A percentile compares a stretch with the other conserved stretches of the same genome.
phyloP scores from a whole-genome alignment of 1,284 basidiomycete genomes.

The Taiwanofungus camphoratus region DNA sequence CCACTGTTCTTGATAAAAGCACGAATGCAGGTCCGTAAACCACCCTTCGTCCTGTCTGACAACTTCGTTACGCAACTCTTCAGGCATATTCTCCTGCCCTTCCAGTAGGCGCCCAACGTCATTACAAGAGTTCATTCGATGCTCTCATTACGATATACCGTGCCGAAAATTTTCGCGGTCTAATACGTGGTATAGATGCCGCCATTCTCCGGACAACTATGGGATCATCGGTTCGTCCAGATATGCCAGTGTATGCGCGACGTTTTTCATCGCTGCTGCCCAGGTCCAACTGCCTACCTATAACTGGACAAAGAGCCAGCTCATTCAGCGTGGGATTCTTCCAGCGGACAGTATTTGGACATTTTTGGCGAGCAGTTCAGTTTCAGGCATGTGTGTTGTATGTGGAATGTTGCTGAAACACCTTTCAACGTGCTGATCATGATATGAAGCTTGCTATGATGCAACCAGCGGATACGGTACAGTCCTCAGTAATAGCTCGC shows the following conservation, averaged over 20 bases:
- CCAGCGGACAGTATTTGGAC: slow-evolving; percentile 78
- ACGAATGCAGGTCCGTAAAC: slow-evolving; percentile 76
- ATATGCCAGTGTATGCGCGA: neutral
- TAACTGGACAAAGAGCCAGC: slow-evolving; percentile 82
- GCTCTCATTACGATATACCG: slow-evolving; percentile 78
- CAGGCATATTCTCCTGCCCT: slow-evolving; percentile 88
- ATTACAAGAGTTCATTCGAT: slow-evolving; percentile 82
- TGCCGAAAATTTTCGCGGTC: slow-evolving; percentile 73
- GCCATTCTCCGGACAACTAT: slow-evolving; percentile 92
- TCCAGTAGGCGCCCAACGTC: slow-evolving; percentile 92
- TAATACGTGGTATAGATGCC: slow-evolving; percentile 89
- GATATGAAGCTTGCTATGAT: slow-evolving; percentile 67
- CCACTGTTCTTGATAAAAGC: slow-evolving; percentile 97
- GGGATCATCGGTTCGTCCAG: slow-evolving; percentile 68
- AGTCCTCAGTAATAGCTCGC: slow-evolving; percentile 22
- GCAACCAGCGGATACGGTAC: slow-evolving; percentile 86
- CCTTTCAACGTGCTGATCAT: neutral
- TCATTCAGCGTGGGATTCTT: slow-evolving; percentile 61
- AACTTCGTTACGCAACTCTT: neutral
- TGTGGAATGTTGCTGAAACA: slow-evolving; percentile 26
- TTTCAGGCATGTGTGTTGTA: slow-evolving; percentile 91
- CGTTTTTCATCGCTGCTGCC: neutral
- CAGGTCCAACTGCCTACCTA: slow-evolving; percentile 95
- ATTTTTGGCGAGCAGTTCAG: slow-evolving; percentile 81
- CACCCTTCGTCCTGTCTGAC: neutral